Evolutionary conservation across 2,329 filamentous ascomycete species (phyloP), one percentile per base, ranked within the genome.

Genomic region (Arachnopeziza araneosa): DNA sequence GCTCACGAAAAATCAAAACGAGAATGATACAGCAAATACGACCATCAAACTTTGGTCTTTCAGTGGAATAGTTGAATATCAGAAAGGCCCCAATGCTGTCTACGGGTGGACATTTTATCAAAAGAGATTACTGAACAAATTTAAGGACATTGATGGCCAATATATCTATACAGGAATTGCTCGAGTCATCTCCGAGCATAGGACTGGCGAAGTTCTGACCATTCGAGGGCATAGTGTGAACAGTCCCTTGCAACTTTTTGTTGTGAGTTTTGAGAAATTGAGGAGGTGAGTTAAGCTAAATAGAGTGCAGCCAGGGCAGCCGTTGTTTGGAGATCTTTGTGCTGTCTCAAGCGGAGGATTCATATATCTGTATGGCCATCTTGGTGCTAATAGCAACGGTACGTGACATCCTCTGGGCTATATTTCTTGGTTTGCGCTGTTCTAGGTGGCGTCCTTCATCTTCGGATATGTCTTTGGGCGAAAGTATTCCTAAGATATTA

Each of bases 61-160:
- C 24, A 58, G 63, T 44, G 64, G 64, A 1, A 60, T 62, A 1
- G 52, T 64, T 14, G 58, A 62, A 24, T 48, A 44, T 19, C 2
- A 52, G 17, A 32, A 24, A 17, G 24, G 32, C 12, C 50, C 26
- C 2, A 56, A 44, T 44, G 36, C 36, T 44, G 36, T 60, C 3
- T 21, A n/a, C 12, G 63, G 58, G 12, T 64, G 60, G 57, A 62
- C 56, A 9, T 60, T 55, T 24, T 66, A 56, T 26, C 55, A 66
- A 50, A 32, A 53, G 14, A 53, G 56, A 19, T 55, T 56, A 10
- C n/a, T 54, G 32, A 14, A 52, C 23, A n/a, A 19, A 10, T 14
- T 44, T 17, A 17, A 14, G 4, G 36, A 36, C 36, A 19, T 50
- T 22, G 30, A 49, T 7, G 52, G 54, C 2, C 44, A 32, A 5